phyloP scores from a whole-genome alignment of 805 yeast genomes.

The Myxozyma udenii region DNA sequence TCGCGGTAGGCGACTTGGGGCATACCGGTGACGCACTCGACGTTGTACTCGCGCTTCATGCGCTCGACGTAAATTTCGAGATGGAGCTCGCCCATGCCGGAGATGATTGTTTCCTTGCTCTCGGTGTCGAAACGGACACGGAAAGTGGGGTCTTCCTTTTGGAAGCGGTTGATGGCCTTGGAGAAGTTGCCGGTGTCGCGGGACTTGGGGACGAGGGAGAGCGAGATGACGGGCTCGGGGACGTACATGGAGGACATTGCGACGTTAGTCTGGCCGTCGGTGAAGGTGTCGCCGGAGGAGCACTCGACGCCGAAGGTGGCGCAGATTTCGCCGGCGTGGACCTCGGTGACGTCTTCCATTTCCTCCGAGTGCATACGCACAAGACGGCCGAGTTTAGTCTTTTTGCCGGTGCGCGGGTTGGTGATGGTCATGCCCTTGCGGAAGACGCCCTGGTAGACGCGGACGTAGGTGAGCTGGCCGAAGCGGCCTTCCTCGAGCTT shows the following conservation, averaged over 20 bases:
- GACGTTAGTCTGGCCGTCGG: constrained; percentile 73
- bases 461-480: constrained; percentile 94
- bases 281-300: constrained; percentile 96
- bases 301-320: constrained; percentile 99
- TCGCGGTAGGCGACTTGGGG: constrained; percentile 99
- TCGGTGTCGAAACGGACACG: constrained; percentile 86
- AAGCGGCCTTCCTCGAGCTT: constrained; percentile 97
- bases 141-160: constrained; percentile 98
- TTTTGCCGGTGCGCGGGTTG: constrained; percentile 89
- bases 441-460: constrained; percentile 94
- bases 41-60: constrained; percentile 95
- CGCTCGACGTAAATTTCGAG: constrained; percentile 97
- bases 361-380: constrained; percentile 99
- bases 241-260: constrained; percentile 98
- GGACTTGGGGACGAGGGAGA: constrained; percentile 82
- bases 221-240: constrained; percentile 96
- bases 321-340: constrained; percentile 97
- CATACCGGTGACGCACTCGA: constrained; percentile 91
- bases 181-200: constrained; percentile 88
- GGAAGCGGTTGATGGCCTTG: constrained; percentile 95
- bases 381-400: constrained; percentile 85
- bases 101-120: constrained; percentile 88
- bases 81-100: constrained; percentile 98
- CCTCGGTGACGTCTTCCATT: constrained; percentile 96
- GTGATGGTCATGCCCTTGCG: constrained; percentile 86